Conservation (phyloP, 2,329 filamentous ascomycete species). For the Pyrenophora teres region DNA sequence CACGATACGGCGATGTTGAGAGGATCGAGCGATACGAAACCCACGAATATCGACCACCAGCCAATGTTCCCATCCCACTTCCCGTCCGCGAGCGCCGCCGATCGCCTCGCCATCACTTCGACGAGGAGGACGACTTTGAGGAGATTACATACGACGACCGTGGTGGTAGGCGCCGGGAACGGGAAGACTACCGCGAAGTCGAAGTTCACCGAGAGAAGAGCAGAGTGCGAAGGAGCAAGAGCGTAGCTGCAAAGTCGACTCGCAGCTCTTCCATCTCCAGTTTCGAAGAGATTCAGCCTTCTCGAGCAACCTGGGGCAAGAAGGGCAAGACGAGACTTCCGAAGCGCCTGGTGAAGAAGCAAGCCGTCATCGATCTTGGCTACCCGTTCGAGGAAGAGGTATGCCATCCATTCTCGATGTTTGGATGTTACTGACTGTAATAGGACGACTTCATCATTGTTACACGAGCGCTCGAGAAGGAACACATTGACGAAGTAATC, state of each 20-base stretch:
- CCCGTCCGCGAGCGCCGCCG: conserved; percentile 56
- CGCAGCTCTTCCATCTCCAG: conserved; percentile 50
- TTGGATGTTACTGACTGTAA: conserved; percentile 32
- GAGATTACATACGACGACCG: conserved; percentile 55
- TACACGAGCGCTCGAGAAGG: conserved; percentile 80
- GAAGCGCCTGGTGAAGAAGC: conserved; percentile 75
- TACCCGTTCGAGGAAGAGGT: conserved; percentile 90
- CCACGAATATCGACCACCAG: conserved; percentile 65
- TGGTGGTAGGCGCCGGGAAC: conserved; percentile 29
- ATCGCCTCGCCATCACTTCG: conserved; percentile 59
- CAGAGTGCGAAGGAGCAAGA: conserved; percentile 35
- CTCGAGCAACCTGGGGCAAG: conserved; percentile 48
- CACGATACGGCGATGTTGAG: conserved; percentile 62
- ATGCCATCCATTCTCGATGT: conserved; percentile 31
- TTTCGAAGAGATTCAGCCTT: conserved; percentile 47
- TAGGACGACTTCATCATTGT: conserved; percentile 82
- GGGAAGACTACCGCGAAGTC: conserved; percentile 56
- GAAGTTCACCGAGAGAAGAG: conserved; percentile 55
- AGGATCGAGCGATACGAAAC: conserved; percentile 36
- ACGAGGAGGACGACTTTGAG: conserved; percentile 71
- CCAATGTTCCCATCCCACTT: conserved; percentile 72
- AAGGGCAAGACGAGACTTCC: conserved; percentile 92
- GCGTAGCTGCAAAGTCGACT: conserved; percentile 36
- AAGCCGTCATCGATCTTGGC: conserved; percentile 79
- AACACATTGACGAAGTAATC: conserved; percentile 90